Evolutionary conservation across 352 stramenopile genomes (phyloP), one percentile per base, ranked within the genome.

Genomic region (Globisporangium cylindrosporum): DNA sequence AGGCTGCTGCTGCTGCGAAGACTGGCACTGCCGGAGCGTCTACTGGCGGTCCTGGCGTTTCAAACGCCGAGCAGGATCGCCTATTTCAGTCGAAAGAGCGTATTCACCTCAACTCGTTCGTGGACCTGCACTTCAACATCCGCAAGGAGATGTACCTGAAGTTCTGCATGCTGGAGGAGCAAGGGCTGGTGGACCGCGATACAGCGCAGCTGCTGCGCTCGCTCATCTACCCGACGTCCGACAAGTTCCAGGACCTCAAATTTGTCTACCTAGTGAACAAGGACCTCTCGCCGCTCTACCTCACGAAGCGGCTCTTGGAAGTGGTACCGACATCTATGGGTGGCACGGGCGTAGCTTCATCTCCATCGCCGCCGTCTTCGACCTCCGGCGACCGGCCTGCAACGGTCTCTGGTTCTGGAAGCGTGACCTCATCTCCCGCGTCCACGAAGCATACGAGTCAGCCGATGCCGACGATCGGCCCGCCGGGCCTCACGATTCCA

Each of bases 261-360:
- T 95, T 95, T 57, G 88, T 95, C 24, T 95, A 95, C 72, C 69
- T 94, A 18, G 86, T 95, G n/a, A 95, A 95, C 70, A 93, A 93
- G 62, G 84, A 94, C 51, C 67, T 90, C 49, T 77, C 86, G 62
- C 82, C 84, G 20, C 78, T 84, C 18, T 83, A 91, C 59, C 84
- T 95, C 55, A 92, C 88, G 32, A 89, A 89, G 71, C 84, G 86
- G 22, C 70, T 95, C 59, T 72, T 93, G 51, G 86, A 93, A 74
- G 77, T 88, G 32, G 81, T 93, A 32, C 80, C 82, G 36, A 80
- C 79, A 22, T 80, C 76, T 1, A 64, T 69, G 36, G 55, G 67
- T 34, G 60, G 79, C 69, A 73, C 72, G 57, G 58, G 82, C 70
- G 67, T 71, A 32, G 46, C 80, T 64, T 68, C 75, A 46, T 62